Percentiles rank a stretch among this genome's conserved stretches.
These are phyloP conservation scores for Monosporascus sp. DNA, from an alignment of 2,329 filamentous ascomycete species.

Conservation along the genomic window DNA sequence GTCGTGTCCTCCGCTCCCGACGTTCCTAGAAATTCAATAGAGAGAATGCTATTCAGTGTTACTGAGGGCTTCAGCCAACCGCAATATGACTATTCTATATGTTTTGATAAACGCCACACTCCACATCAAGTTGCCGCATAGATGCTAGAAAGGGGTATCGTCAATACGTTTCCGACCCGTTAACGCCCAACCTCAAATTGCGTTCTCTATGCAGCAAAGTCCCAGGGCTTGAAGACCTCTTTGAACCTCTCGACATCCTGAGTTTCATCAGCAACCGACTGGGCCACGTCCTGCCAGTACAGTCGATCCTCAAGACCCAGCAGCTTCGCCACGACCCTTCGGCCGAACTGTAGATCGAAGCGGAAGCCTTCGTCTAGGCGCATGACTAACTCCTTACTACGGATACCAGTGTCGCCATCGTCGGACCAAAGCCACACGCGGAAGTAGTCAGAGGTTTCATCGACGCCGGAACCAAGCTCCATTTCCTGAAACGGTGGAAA, in stretches of 20 bases:
- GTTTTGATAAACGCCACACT: neutral
- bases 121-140: constrained; percentile 6
- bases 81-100: no score
- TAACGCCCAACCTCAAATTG: constrained; percentile 7
- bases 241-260: constrained; percentile 76
- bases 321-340: constrained; percentile 83
- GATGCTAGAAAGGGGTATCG: constrained; percentile 22
- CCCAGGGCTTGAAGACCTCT: constrained; percentile 75
- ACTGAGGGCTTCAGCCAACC: no score
- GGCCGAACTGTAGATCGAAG: constrained; percentile 88
- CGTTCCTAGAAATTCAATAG: no score
- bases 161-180: constrained; percentile 14
- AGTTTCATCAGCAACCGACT: constrained; percentile 72
- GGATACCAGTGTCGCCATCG: constrained; percentile 47
- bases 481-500: constrained; percentile 47
- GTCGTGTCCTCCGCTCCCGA: no score
- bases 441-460: constrained; percentile 64
- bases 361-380: constrained; percentile 64
- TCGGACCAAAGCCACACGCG: constrained; percentile 74
- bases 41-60: neutral
- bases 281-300: constrained; percentile 79
- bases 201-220: constrained; percentile 58
- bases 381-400: constrained; percentile 69
- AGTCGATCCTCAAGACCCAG: constrained; percentile 72
- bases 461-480: constrained; percentile 45